These are phyloP conservation scores for Calonectria pteridis DNA, from an alignment of 2,329 filamentous ascomycete genomes.

Conservation along the genomic window DNA sequence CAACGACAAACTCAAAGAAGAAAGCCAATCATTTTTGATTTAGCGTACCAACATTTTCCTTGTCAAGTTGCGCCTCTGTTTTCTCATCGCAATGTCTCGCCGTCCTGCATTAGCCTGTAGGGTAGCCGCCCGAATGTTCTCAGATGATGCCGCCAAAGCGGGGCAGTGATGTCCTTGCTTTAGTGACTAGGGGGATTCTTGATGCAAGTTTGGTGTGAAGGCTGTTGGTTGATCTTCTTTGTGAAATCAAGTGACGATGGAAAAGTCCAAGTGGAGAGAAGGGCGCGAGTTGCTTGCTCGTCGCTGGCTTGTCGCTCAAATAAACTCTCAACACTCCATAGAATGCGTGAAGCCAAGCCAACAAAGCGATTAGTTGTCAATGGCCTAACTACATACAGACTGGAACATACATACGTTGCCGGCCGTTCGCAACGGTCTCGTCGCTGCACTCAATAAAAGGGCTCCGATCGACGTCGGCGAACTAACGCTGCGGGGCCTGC, in stretches of 20 bases:
- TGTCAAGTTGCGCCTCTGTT: neutral
- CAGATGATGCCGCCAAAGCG: neutral
- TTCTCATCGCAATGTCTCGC: neutral
- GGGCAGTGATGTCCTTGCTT: neutral
- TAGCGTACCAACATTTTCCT: neutral
- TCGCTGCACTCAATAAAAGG: neutral
- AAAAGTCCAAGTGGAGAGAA: neutral
- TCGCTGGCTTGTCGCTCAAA: neutral
- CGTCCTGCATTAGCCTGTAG: neutral
- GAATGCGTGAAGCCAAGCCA: neutral
- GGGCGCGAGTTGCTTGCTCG: no score
- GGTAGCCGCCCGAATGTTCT: neutral
- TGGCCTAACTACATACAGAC: neutral
- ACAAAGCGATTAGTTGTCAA: neutral
- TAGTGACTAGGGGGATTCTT: neutral
- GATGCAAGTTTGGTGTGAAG: neutral
- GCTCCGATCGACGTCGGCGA: neutral
- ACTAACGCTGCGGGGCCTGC: neutral
- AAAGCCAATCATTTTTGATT: neutral
- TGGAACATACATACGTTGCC: neutral
- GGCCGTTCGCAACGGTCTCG: neutral
- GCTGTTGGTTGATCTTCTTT: neutral
- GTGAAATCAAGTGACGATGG: neutral
- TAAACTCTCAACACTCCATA: neutral
- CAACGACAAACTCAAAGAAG: neutral